These are phyloP conservation scores for Fusarium sp. DNA, from an alignment of 2,329 filamentous ascomycete species.

Conservation along the genomic window DNA sequence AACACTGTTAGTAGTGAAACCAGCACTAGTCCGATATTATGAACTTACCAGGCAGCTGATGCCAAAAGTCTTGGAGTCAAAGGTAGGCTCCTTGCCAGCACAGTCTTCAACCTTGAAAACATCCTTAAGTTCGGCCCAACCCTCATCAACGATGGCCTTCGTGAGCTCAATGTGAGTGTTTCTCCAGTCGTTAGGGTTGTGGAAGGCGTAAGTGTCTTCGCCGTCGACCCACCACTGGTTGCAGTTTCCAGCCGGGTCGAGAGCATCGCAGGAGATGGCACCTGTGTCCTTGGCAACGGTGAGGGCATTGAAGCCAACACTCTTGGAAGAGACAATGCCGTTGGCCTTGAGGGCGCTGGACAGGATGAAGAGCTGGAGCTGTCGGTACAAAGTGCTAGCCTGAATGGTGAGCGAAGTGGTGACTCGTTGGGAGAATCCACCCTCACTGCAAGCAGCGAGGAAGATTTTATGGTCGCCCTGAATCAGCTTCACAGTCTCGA, in stretches of 20 bases:
- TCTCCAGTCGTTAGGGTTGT: conserved; percentile 22
- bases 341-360: conserved; percentile 24
- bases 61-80: conserved; percentile 7
- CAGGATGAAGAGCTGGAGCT: conserved; percentile 22
- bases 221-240: conserved; percentile 25
- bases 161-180: conserved; percentile 24
- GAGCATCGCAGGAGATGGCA: conserved; percentile 2
- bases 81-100: conserved; percentile 17
- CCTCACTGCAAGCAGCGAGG: conserved; percentile 13
- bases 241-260: conserved; percentile 9
- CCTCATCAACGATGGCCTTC: conserved; percentile 1
- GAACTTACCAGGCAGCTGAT: conserved; percentile 17
- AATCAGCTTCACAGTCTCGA: conserved; percentile 23
- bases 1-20: background rate
- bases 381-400: conserved; percentile 16
- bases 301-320: conserved; percentile 9
- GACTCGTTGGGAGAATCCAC: conserved; percentile 27
- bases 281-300: conserved; percentile 8
- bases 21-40: fast-evolving
- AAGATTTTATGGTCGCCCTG: conserved; percentile 16
- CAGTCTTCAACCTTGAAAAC: conserved; percentile 29
- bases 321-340: conserved; percentile 5
- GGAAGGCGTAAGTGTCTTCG: conserved; percentile 14
- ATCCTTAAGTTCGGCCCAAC: conserved; percentile 16
- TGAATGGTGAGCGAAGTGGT: conserved; percentile 29